These are phyloP conservation scores for Lactifluus rugatus DNA, from an alignment of 768 basidiomycete genomes.

Conservation along the genomic window DNA sequence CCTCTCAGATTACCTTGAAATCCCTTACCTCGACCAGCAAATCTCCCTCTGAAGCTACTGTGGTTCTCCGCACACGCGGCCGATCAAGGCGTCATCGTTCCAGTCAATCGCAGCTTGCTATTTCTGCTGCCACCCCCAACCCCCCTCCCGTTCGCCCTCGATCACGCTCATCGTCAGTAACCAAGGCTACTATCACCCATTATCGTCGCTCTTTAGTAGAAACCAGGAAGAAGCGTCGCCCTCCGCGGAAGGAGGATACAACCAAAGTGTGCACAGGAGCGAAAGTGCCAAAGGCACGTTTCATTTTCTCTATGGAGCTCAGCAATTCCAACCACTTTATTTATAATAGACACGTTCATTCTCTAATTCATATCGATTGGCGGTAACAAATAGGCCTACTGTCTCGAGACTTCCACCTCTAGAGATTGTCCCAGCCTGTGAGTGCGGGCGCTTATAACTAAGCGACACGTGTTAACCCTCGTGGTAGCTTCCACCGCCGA, in stretches of 20 bases:
- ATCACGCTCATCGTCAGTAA: conserved; percentile 17
- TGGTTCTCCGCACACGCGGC: conserved; percentile 7
- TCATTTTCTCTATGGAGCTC: not conserved
- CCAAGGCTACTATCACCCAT: conserved; percentile 21
- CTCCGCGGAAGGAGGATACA: conserved; percentile 1
- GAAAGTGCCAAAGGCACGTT: conserved; percentile 5
- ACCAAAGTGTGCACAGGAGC: not conserved
- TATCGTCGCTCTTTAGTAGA: conserved; percentile 19
- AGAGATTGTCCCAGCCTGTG: conserved; percentile 16
- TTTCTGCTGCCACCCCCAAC: not conserved
- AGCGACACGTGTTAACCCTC: conserved; percentile 8
- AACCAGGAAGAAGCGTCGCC: conserved; percentile 9
- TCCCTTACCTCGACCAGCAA: conserved; percentile 2
- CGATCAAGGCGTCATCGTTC: conserved; percentile 15
- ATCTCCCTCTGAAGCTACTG: conserved; percentile 11
- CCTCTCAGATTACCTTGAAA: conserved; percentile 12
- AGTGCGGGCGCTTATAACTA: conserved; percentile 4
- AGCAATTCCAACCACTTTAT: not conserved
- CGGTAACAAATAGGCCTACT: conserved; percentile 6
- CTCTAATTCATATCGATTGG: conserved; percentile 10
- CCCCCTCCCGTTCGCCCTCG: conserved; percentile 11
- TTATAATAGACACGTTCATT: conserved; percentile 5
- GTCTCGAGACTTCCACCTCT: conserved; percentile 19
- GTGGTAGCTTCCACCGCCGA: conserved; percentile 7
- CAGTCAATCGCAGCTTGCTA: not conserved